phyloP scores from a whole-genome alignment of 2,329 filamentous ascomycete genomes.

The Talaromyces rugulosus region DNA sequence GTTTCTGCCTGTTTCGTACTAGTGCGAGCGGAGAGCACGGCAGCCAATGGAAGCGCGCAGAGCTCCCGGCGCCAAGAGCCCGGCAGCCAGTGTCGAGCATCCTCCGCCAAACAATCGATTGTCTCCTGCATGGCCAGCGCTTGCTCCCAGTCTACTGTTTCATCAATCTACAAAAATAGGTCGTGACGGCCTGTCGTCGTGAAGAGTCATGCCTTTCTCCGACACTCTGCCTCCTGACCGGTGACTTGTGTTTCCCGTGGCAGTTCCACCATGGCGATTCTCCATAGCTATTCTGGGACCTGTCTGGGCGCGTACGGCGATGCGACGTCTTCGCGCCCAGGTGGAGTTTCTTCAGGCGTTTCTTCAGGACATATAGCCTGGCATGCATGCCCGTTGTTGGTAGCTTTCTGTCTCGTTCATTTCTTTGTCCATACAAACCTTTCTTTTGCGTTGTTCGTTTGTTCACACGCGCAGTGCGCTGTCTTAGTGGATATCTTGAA shows the following conservation, averaged over 20 bases:
- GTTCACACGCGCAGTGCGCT: background rate
- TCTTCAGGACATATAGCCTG: background rate
- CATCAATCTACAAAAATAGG: constrained; percentile 1
- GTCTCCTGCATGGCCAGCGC: background rate
- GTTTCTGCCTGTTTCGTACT: constrained; percentile 22
- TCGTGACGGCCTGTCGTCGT: constrained; percentile 8
- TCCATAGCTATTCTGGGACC: constrained; percentile 22
- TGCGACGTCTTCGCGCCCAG: constrained; percentile 1
- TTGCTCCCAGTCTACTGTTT: constrained; percentile 7
- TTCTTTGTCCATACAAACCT: background rate
- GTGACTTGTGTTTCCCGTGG: background rate
- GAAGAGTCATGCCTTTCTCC: constrained; percentile 11
- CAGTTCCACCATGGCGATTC: constrained; percentile 18
- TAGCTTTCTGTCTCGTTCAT: background rate
- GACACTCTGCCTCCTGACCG: constrained; percentile 1
- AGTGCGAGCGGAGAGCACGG: constrained; percentile 14
- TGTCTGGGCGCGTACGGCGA: constrained; percentile 25
- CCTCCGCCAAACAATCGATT: constrained; percentile 4
- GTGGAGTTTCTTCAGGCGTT: background rate
- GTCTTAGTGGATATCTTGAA: background rate
- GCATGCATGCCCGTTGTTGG: background rate
- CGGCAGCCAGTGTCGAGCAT: background rate
- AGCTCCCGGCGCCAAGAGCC: background rate
- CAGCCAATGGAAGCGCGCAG: constrained; percentile 1
- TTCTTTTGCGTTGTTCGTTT: background rate